Evolutionary conservation across 1,139 yeast species (phyloP).

Genomic region (Taiozyma sp.): DNA sequence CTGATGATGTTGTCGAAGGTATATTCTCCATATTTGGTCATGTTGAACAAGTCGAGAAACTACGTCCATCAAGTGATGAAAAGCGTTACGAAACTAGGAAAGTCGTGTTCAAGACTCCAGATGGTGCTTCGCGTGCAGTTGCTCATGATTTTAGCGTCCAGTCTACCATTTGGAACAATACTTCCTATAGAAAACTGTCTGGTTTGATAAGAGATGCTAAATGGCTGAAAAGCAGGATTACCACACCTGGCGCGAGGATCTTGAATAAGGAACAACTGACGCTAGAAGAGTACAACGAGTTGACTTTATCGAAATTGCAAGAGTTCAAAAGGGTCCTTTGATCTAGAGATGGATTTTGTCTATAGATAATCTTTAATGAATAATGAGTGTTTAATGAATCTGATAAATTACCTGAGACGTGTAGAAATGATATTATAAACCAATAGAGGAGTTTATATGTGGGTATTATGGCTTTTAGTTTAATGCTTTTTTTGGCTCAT

Average conservation of each 20-base stretch:
- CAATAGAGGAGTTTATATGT: no score
- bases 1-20: slow-evolving; percentile 17
- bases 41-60: slow-evolving; percentile 10
- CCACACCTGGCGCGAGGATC: not conserved
- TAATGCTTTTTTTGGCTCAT: no score
- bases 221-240: slow-evolving; percentile 5
- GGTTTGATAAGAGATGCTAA: slow-evolving; percentile 18
- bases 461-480: no score
- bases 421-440: no score
- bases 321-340: not conserved
- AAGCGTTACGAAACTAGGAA: slow-evolving; percentile 15
- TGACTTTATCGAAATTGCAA: slow-evolving; percentile 11
- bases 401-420: no score
- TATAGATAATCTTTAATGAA: not conserved
- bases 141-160: slow-evolving; percentile 10
- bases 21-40: slow-evolving; percentile 21
- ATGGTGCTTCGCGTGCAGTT: slow-evolving; percentile 12
- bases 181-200: slow-evolving; percentile 17
- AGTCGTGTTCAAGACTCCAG: slow-evolving; percentile 7
- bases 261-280: slow-evolving; percentile 9
- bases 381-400: not conserved
- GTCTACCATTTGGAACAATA: slow-evolving; percentile 16
- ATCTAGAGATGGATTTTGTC: not conserved
- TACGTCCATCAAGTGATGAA: slow-evolving; percentile 7
- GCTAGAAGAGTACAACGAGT: slow-evolving; percentile 14